Evolutionary conservation across 169 alveolate genomes (phyloP).

Genomic region (Toxoplasma gondii): DNA sequence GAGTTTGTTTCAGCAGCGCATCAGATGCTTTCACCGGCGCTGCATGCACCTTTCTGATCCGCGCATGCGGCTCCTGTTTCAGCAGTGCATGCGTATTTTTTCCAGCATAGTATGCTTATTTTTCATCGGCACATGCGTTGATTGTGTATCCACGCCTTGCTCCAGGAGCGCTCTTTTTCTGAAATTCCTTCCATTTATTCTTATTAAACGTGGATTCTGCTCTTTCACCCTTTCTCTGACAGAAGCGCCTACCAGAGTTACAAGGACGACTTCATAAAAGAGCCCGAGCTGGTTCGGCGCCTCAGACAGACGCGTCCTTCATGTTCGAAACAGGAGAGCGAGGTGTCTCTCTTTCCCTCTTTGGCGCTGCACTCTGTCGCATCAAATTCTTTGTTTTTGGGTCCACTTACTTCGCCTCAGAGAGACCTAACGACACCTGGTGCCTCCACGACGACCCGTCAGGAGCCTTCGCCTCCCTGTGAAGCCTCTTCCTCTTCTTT

Average conservation of each 20-base stretch:
- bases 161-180: too few relatives aligned
- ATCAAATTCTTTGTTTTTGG: background rate
- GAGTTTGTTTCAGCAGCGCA: too few relatives aligned
- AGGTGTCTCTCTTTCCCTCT: background rate
- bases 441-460: too few relatives aligned
- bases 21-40: too few relatives aligned
- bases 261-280: constrained; percentile 63
- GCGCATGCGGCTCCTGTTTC: too few relatives aligned
- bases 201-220: background rate
- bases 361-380: background rate
- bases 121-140: too few relatives aligned
- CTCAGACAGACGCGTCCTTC: constrained; percentile 37
- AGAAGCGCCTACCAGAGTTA: constrained; percentile 59
- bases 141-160: too few relatives aligned
- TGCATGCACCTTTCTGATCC: too few relatives aligned
- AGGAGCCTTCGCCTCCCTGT: background rate
- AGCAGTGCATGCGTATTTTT: too few relatives aligned
- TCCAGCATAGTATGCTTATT: too few relatives aligned
- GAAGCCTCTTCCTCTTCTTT: background rate
- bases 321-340: background rate
- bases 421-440: background rate
- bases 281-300: constrained; percentile 68
- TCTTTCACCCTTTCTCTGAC: constrained; percentile 19
- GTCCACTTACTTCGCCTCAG: background rate
- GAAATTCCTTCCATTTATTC: too few relatives aligned